These are phyloP conservation scores for Ceratocystis smalleyi DNA, from an alignment of 2,329 filamentous ascomycete genomes.

Conservation along the genomic window DNA sequence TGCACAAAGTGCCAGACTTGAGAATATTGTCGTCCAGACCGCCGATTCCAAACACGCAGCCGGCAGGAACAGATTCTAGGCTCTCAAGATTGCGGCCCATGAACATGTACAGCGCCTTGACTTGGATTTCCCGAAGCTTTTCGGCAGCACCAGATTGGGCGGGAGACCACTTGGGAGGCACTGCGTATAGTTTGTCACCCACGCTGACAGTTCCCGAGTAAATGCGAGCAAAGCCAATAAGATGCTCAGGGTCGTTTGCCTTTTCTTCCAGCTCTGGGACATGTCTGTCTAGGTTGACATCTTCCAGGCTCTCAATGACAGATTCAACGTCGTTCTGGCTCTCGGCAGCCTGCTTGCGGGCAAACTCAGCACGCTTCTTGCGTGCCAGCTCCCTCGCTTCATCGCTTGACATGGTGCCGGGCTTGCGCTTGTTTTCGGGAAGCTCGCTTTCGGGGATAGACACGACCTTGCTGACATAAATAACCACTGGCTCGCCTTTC, in stretches of 20 bases:
- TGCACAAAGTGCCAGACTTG: conserved; percentile 89
- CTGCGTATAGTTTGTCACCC: conserved; percentile 78
- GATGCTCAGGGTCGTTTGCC: conserved; percentile 60
- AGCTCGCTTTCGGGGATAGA: conserved; percentile 86
- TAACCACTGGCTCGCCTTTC: conserved; percentile 63
- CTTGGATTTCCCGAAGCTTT: conserved; percentile 63
- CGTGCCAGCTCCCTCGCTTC: conserved; percentile 79
- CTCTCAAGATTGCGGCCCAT: conserved; percentile 86
- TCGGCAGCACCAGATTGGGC: conserved; percentile 56
- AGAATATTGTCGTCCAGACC: conserved; percentile 87
- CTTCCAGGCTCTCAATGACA: conserved; percentile 13
- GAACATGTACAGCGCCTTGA: conserved; percentile 81
- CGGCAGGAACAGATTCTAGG: conserved; percentile 71
- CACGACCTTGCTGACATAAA: conserved; percentile 97
- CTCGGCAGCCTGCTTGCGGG: conserved; percentile 52
- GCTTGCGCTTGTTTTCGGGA: conserved; percentile 63
- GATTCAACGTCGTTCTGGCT: conserved; percentile 27
- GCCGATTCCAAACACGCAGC: conserved; percentile 87
- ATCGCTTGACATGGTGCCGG: conserved; percentile 63
- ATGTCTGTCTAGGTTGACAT: conserved; percentile 40
- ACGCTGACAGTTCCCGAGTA: conserved; percentile 84
- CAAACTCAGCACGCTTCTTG: conserved; percentile 78
- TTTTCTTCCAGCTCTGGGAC: conserved; percentile 36
- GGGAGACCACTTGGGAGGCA: conserved; percentile 86
- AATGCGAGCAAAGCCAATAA: conserved; percentile 87